Evolutionary conservation across 2,329 filamentous ascomycete species (phyloP).

Genomic region (Epichloe gansuensis): DNA sequence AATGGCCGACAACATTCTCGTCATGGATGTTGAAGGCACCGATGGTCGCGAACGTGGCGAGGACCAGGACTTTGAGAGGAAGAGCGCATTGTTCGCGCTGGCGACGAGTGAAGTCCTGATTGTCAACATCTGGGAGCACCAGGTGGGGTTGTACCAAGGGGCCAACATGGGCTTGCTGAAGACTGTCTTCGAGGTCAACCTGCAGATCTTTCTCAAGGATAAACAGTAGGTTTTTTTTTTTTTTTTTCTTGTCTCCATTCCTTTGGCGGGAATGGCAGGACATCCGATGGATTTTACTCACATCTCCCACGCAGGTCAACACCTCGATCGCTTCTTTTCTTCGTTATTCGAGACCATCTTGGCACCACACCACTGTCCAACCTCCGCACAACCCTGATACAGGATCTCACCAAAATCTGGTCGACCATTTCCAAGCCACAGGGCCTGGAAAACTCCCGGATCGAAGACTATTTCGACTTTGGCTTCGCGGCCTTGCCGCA

Average conservation of each 20-base stretch:
- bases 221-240: slow-evolving; percentile 53
- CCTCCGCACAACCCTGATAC: slow-evolving; percentile 76
- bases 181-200: slow-evolving; percentile 96
- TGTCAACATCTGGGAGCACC: slow-evolving; percentile 98
- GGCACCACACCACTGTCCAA: slow-evolving; percentile 84
- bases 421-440: slow-evolving; percentile 79
- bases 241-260: neutral
- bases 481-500: slow-evolving; percentile 91
- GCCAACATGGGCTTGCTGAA: slow-evolving; percentile 98
- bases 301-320: slow-evolving; percentile 46
- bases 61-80: slow-evolving; percentile 97
- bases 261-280: neutral
- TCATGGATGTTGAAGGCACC: slow-evolving; percentile 98
- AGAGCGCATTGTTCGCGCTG: slow-evolving; percentile 91
- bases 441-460: slow-evolving; percentile 75
- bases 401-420: slow-evolving; percentile 90
- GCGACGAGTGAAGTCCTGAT: slow-evolving; percentile 96
- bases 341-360: slow-evolving; percentile 95
- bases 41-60: slow-evolving; percentile 93
- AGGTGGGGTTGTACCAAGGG: slow-evolving; percentile 94
- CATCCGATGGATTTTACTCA: slow-evolving; percentile 8
- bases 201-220: slow-evolving; percentile 94
- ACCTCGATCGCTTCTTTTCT: slow-evolving; percentile 86
- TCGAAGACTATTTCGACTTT: slow-evolving; percentile 98
- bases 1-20: slow-evolving; percentile 96